These are phyloP conservation scores for Mortierella sp. DNA, from an alignment of 371 early-diverging fungal genomes.

Conservation along the genomic window DNA sequence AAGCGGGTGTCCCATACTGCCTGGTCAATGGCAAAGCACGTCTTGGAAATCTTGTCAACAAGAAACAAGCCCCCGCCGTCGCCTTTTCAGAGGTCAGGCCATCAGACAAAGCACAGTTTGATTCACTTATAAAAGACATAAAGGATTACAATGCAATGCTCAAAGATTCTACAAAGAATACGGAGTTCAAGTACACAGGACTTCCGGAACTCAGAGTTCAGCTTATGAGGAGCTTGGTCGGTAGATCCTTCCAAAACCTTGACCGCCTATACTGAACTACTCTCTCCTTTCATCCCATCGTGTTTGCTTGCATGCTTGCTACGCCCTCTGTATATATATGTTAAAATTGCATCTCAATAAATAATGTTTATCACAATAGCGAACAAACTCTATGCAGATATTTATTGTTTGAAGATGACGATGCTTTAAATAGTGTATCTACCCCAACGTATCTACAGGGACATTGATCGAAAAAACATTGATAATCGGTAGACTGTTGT, in stretches of 20 bases:
- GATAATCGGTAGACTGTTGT: slow-evolving; percentile 44
- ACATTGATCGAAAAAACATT: slow-evolving; percentile 30
- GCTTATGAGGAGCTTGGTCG: background rate
- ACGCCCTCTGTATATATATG: background rate
- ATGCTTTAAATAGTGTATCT: background rate
- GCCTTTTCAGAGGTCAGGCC: slow-evolving; percentile 93
- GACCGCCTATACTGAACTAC: background rate
- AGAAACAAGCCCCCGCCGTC: slow-evolving; percentile 97
- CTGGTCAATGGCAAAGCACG: slow-evolving; percentile 97
- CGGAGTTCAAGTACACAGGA: background rate
- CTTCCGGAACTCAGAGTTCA: background rate
- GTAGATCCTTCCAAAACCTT: background rate
- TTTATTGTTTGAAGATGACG: background rate
- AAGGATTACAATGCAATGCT: background rate
- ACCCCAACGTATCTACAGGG: slow-evolving; percentile 21
- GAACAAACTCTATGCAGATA: background rate
- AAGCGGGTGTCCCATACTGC: slow-evolving; percentile 98
- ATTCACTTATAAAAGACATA: slow-evolving; percentile 21
- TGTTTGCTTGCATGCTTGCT: background rate
- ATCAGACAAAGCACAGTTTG: slow-evolving; percentile 92
- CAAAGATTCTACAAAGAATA: background rate
- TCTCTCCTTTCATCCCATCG: background rate
- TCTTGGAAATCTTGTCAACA: slow-evolving; percentile 97
- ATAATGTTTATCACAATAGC: background rate
- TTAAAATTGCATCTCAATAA: background rate